phyloP scores from a whole-genome alignment of 2,329 filamentous ascomycete species.

The Fulvia fulva region DNA sequence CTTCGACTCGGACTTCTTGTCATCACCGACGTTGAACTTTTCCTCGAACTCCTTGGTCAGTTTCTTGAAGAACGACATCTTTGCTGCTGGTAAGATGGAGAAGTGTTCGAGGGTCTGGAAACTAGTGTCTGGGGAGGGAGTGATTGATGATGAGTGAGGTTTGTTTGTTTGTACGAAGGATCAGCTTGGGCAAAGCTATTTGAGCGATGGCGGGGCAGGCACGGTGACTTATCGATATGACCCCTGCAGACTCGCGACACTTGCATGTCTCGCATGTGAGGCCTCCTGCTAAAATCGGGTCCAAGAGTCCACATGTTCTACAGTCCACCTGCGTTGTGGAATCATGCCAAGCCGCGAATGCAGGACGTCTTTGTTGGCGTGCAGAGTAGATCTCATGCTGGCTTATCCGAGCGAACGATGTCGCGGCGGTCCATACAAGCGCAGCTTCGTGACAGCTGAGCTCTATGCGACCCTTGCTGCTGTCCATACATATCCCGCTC shows the following conservation, averaged over 20 bases:
- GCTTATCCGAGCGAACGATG: not conserved
- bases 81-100: not conserved
- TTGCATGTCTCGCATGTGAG: not conserved
- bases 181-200: not conserved
- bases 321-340: not conserved
- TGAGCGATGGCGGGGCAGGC: not conserved
- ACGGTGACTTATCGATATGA: not conserved
- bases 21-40: constrained; percentile 30
- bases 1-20: constrained; percentile 22
- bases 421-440: not conserved
- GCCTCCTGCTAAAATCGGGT: not conserved
- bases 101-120: not conserved
- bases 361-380: not conserved
- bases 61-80: constrained; percentile 47
- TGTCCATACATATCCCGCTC: not conserved
- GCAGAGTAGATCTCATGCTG: not conserved
- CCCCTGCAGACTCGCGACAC: not conserved
- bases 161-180: not conserved
- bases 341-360: not conserved
- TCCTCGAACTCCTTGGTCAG: constrained; percentile 44
- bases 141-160: not conserved
- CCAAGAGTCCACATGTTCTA: not conserved
- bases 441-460: not conserved
- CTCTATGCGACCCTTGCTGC: not conserved
- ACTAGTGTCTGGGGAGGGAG: not conserved